Base-by-base conservation (phyloP, 306 rosid species). In the Sicyos baderoa region DNA sequence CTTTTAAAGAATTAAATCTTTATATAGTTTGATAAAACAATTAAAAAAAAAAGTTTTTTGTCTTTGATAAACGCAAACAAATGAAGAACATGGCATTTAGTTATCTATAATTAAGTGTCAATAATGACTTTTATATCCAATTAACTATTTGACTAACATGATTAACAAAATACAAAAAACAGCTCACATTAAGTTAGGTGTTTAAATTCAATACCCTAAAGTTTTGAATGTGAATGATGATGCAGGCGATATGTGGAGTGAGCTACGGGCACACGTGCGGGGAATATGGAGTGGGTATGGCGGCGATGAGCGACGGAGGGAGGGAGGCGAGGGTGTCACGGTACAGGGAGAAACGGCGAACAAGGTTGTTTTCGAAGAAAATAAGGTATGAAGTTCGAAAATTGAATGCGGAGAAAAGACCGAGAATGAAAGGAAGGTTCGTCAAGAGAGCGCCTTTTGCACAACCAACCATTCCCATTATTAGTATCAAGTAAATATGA, bases 341-440 rank as follows among this genome's bases (percentile, higher is more conserved):
- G 77, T 91, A 91, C 81, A 79, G 95, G 78, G 97, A 91, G 54
- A 91, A 91, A 83, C 79, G 97, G 19, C 63, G 96, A 66, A 91
- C 89, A 59, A 74, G 97, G 76, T 75, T 89, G 86, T 91, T 91
- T 72, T 91, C 97, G 0, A 91, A 91, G 86, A 91, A 91, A 84
- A 91, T 91, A 81, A 84, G 97, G 82, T 91, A 91, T 79, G 96
- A 91, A 82, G 97, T 91, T 72, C 78, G 97, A 54, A 91, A 91
- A 68, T 76, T 91, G 90, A 91, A 91, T 74, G 97, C 97, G 0
- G 97, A 91, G 86, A 91, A 87, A 83, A 86, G 97, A 78, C 97
- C 97, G 0, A 85, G 97, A 77, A 91, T 91, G 95, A 91, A 91
- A 80, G 97, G 97, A 16, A 89, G 97, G 74, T 91, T 91, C 73